Evolutionary conservation across 257 asterid genomes (phyloP).

Genomic region (Gentiana dahurica): DNA sequence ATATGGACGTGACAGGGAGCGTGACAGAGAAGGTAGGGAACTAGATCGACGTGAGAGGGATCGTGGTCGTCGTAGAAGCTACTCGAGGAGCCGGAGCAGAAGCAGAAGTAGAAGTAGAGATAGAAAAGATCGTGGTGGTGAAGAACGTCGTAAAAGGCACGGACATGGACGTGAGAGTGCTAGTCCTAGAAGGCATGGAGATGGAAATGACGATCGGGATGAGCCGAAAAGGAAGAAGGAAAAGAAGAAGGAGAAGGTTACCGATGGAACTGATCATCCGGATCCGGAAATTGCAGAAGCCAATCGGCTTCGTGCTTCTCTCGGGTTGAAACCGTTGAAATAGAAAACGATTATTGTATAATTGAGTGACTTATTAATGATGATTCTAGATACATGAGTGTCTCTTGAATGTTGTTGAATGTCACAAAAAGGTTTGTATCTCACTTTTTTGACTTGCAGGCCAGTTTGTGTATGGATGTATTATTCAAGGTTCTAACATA

Average conservation of each 20-base stretch:
- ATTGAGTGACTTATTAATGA: background rate
- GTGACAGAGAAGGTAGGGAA: slow-evolving; percentile 51
- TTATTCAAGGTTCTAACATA: too few relatives aligned
- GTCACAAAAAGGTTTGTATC: background rate
- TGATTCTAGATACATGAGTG: background rate
- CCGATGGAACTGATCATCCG: slow-evolving; percentile 92
- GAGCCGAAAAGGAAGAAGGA: slow-evolving; percentile 71
- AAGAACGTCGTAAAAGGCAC: slow-evolving; percentile 60
- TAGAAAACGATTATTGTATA: background rate
- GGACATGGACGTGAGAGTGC: slow-evolving; percentile 42
- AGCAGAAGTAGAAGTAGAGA: slow-evolving; percentile 47
- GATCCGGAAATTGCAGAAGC: slow-evolving; percentile 97
- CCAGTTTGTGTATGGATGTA: too few relatives aligned
- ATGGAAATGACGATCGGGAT: slow-evolving; percentile 30
- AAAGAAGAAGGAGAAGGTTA: slow-evolving; percentile 63
- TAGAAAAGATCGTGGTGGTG: slow-evolving; percentile 58
- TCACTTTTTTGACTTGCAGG: background rate
- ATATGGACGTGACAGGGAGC: slow-evolving; percentile 61
- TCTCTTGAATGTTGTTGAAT: background rate
- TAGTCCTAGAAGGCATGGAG: slow-evolving; percentile 61
- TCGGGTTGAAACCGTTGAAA: slow-evolving; percentile 81
- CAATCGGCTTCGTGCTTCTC: slow-evolving; percentile 73
- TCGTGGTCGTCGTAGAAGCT: slow-evolving; percentile 63
- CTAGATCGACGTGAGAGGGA: slow-evolving; percentile 72
- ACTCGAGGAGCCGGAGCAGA: slow-evolving; percentile 80